Evolutionary conservation across 2,329 filamentous ascomycete genomes (phyloP).

Genomic region (Macrophomina pseudophaseolina): DNA sequence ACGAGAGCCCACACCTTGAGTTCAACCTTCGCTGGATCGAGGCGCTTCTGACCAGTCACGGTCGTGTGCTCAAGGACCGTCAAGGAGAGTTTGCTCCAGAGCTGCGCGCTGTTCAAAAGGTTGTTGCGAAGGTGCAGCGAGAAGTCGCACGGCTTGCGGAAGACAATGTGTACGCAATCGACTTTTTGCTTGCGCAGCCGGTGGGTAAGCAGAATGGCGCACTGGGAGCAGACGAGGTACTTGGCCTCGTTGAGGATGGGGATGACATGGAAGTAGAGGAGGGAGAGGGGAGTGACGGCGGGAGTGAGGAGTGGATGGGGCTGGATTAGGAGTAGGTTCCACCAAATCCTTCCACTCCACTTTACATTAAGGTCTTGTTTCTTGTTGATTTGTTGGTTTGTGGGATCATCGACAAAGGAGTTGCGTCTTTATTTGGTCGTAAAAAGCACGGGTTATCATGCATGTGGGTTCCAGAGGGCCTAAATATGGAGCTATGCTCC

Average conservation of each 20-base stretch:
- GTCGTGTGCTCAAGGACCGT: constrained; percentile 82
- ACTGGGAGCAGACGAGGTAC: not conserved
- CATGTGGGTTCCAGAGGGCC: not conserved
- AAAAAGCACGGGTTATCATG: constrained; percentile 11
- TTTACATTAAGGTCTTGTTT: not conserved
- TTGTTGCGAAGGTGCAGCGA: constrained; percentile 77
- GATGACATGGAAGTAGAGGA: constrained; percentile 20
- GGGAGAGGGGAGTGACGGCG: constrained; percentile 2
- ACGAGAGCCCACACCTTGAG: constrained; percentile 90
- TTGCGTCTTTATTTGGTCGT: not conserved
- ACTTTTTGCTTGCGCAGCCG: constrained; percentile 72
- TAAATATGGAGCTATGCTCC: not conserved
- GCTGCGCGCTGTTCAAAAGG: constrained; percentile 79
- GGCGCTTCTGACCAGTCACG: constrained; percentile 78
- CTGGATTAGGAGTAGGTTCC: constrained; percentile 9
- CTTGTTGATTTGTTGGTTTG: constrained; percentile 7
- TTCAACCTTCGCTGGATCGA: constrained; percentile 95
- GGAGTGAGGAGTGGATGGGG: constrained; percentile 23
- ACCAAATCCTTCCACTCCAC: not conserved
- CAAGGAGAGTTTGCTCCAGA: constrained; percentile 81
- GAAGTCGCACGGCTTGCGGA: constrained; percentile 84
- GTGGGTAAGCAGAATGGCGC: constrained; percentile 31
- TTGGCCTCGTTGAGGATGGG: constrained; percentile 8
- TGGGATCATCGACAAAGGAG: constrained; percentile 8
- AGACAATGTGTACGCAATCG: constrained; percentile 86